Evolutionary conservation across 2,329 filamentous ascomycete species (phyloP).

Genomic region (Aspergillus quadrilineatus): DNA sequence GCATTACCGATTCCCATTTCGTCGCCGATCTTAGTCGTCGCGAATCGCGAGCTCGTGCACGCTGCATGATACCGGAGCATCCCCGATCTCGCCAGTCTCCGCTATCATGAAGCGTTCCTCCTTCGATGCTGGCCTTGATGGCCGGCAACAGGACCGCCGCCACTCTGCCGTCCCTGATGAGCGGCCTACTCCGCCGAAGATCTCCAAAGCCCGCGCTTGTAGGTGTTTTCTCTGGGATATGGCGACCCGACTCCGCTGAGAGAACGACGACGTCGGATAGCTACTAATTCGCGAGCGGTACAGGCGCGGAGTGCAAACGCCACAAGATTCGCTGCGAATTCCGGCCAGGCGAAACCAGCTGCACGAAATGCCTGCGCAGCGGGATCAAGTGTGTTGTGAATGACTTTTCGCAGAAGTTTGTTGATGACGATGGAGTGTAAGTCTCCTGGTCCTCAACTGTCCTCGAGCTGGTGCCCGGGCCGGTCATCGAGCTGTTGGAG

Average conservation of each 20-base stretch:
- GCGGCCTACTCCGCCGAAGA: constrained; percentile 30
- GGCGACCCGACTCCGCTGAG: neutral
- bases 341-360: constrained; percentile 21
- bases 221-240: constrained; percentile 19
- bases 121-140: constrained; percentile 35
- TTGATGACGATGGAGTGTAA: constrained; percentile 11
- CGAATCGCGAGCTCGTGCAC: constrained; percentile 14
- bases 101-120: constrained; percentile 37
- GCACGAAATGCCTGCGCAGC: constrained; percentile 2
- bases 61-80: constrained; percentile 27
- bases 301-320: constrained; percentile 14
- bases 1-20: constrained; percentile 4
- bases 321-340: constrained; percentile 14
- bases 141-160: constrained; percentile 25
- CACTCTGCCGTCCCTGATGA: constrained; percentile 22
- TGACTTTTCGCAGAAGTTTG: constrained; percentile 14
- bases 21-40: constrained; percentile 9
- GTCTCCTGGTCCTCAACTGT: neutral
- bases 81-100: constrained; percentile 21
- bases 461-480: no score
- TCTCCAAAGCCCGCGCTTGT: constrained; percentile 46
- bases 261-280: neutral
- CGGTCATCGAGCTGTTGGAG: no score
- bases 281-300: constrained; percentile 3
- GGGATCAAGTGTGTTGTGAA: constrained; percentile 12